These are phyloP conservation scores for Plantago ovata DNA, from an alignment of 257 asterid species.

Conservation along the genomic window DNA sequence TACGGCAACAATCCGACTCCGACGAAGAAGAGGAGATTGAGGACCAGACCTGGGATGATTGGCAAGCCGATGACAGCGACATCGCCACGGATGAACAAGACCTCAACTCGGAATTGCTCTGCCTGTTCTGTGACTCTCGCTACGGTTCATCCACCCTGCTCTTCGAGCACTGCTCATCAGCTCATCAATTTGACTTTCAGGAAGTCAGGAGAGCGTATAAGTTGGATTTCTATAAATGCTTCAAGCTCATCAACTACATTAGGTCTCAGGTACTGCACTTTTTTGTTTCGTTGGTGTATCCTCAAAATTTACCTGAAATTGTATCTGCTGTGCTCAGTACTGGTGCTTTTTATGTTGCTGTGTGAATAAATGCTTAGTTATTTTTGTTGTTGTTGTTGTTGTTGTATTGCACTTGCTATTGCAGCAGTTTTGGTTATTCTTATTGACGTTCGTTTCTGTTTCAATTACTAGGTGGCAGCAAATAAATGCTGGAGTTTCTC, in stretches of 20 bases:
- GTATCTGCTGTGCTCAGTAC: not conserved
- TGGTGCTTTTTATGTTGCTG: not conserved
- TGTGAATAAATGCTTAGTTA: not conserved
- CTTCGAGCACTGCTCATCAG: conserved; percentile 65
- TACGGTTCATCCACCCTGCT: conserved; percentile 42
- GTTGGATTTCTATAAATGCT: conserved; percentile 78
- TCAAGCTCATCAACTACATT: conserved; percentile 81
- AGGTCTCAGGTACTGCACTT: conserved; percentile 62
- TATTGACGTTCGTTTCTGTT: conserved; percentile 1
- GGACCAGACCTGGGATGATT: conserved; percentile 49
- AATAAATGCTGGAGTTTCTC: conserved; percentile 75
- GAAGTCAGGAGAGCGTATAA: conserved; percentile 28
- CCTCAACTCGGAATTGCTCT: conserved; percentile 29
- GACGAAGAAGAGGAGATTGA: conserved; percentile 32
- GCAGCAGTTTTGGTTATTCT: not conserved
- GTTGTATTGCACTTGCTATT: not conserved
- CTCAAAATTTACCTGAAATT: not conserved
- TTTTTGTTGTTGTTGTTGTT: not conserved
- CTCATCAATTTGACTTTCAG: conserved; percentile 59
- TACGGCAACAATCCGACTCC: conserved; percentile 21
- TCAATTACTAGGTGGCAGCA: conserved; percentile 49
- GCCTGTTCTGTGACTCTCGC: conserved; percentile 70
- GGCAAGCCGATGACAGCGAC: conserved; percentile 36
- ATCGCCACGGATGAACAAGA: conserved; percentile 21
- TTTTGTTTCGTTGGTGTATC: not conserved